Conservation (phyloP, 441 rosid genomes). For the Aquilaria agallochum region DNA sequence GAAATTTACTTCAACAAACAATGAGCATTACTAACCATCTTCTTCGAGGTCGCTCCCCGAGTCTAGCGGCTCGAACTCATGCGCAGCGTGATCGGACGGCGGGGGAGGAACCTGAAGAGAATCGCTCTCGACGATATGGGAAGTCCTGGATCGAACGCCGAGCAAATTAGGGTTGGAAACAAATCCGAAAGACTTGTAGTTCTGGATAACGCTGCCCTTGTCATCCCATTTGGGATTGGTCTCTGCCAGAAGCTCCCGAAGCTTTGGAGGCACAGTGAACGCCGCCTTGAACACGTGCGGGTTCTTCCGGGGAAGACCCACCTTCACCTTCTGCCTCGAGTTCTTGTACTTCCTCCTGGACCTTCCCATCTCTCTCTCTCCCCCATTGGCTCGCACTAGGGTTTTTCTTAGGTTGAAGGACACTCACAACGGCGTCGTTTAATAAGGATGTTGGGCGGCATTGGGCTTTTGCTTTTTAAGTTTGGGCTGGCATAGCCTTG, state of each 20-base stretch:
- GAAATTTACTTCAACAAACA: neutral
- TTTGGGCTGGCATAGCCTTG: no score
- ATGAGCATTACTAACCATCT: constrained; percentile 48
- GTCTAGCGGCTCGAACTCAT: constrained; percentile 54
- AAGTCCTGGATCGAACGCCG: constrained; percentile 68
- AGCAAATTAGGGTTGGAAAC: constrained; percentile 85
- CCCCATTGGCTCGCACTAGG: constrained; percentile 18
- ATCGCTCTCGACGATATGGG: constrained; percentile 56
- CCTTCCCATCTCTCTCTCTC: constrained; percentile 50
- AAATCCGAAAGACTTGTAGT: constrained; percentile 89
- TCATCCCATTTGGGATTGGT: constrained; percentile 69
- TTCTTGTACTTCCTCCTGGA: constrained; percentile 74
- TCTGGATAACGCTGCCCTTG: constrained; percentile 68
- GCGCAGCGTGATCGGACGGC: constrained; percentile 30
- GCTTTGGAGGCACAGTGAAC: constrained; percentile 73
- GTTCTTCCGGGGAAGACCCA: constrained; percentile 68
- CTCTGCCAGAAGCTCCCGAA: constrained; percentile 58
- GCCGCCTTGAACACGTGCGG: constrained; percentile 64
- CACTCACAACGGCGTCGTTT: neutral
- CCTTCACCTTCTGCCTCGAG: constrained; percentile 70
- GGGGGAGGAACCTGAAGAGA: constrained; percentile 69
- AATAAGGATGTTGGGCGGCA: no score
- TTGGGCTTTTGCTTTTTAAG: no score
- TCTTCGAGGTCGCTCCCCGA: constrained; percentile 95
- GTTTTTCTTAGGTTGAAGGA: constrained; percentile 13